Conservation (phyloP, 2,329 filamentous ascomycete species). For the Trichoderma sp. region DNA sequence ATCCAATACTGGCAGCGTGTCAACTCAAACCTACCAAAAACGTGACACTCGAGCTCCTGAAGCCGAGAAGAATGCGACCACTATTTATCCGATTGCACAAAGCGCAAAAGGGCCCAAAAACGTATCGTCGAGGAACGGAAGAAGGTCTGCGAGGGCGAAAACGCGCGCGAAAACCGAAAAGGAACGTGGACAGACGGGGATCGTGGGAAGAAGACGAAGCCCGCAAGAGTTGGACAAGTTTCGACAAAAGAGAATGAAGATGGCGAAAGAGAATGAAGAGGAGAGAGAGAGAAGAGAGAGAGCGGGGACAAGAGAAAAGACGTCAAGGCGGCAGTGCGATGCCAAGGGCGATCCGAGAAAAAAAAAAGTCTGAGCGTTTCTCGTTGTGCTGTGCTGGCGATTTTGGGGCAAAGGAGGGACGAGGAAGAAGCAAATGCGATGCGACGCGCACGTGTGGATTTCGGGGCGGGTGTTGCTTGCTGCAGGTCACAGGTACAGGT, state of each 20-base stretch:
- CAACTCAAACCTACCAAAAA: neutral
- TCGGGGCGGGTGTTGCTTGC: neutral
- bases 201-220: neutral
- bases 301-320: neutral
- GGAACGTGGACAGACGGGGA: neutral
- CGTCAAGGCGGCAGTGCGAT: neutral
- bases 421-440: neutral
- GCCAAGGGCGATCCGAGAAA: constrained; percentile 3
- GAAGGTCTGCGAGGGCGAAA: neutral
- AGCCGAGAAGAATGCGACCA: neutral
- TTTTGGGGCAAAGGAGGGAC: constrained; percentile 16
- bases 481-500: neutral
- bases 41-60: neutral
- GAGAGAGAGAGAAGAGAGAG: neutral
- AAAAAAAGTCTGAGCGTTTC: neutral
- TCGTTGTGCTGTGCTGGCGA: neutral
- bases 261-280: neutral
- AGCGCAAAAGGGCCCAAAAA: neutral
- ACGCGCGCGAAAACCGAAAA: neutral
- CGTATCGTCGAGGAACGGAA: neutral
- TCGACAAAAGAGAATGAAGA: neutral
- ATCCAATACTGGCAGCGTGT: neutral
- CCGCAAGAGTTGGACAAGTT: neutral
- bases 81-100: neutral
- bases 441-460: constrained; percentile 13